Evolutionary conservation across 2,329 filamentous ascomycete genomes (phyloP).

Genomic region (Fusarium vanettenii): DNA sequence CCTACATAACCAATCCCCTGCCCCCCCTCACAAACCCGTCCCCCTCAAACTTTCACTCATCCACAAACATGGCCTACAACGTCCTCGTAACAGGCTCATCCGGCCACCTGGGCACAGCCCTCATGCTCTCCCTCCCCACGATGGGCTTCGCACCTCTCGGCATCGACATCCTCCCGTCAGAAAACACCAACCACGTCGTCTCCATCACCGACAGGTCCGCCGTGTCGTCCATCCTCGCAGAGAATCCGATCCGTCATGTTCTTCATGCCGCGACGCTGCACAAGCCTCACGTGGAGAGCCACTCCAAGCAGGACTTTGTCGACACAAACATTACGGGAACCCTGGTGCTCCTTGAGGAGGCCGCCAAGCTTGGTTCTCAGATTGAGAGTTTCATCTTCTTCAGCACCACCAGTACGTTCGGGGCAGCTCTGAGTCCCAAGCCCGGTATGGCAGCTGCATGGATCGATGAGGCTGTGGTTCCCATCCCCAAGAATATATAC

Average conservation of each 20-base stretch:
- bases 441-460: constrained; percentile 53
- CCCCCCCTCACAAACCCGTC: background rate
- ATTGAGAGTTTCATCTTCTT: constrained; percentile 58
- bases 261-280: constrained; percentile 60
- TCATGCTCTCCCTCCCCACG: constrained; percentile 56
- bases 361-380: constrained; percentile 37
- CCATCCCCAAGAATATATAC: constrained; percentile 61
- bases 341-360: constrained; percentile 54
- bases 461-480: constrained; percentile 56
- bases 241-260: constrained; percentile 53
- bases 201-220: constrained; percentile 52
- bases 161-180: constrained; percentile 55
- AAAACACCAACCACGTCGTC: constrained; percentile 51
- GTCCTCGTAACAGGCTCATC: constrained; percentile 60
- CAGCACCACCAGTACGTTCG: constrained; percentile 60
- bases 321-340: constrained; percentile 59
- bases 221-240: constrained; percentile 46
- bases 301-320: constrained; percentile 57
- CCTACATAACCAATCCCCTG: constrained; percentile 27
- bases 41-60: background rate
- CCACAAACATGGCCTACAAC: constrained; percentile 34
- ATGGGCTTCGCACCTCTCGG: constrained; percentile 56
- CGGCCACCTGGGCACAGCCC: constrained; percentile 58
- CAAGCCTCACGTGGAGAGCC: constrained; percentile 59
- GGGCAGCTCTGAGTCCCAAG: constrained; percentile 52